phyloP scores from a whole-genome alignment of 129 eudicot species.

The Lactuca sativa region DNA sequence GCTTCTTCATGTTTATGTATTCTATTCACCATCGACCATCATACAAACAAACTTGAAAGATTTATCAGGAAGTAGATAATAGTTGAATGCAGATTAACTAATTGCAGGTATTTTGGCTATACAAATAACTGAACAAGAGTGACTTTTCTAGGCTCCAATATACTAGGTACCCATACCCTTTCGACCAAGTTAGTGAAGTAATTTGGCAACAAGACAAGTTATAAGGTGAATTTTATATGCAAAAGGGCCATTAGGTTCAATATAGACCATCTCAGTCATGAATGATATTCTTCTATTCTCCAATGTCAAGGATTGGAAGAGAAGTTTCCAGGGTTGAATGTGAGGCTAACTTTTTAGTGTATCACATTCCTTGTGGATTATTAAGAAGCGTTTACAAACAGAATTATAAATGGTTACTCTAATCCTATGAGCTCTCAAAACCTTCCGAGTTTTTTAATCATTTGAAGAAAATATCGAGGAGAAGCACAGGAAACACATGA shows the following conservation, averaged over 20 bases:
- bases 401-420: neutral
- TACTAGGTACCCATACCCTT: neutral
- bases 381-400: neutral
- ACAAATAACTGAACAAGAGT: neutral
- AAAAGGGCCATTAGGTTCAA: neutral
- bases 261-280: neutral
- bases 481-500: neutral
- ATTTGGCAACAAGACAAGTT: neutral
- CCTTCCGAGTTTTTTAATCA: neutral
- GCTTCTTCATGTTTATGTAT: neutral
- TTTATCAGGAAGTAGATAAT: neutral
- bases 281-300: neutral
- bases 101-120: neutral
- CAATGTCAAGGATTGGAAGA: slow-evolving; percentile 15
- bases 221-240: neutral
- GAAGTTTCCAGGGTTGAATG: neutral
- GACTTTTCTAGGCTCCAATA: slow-evolving; percentile 3
- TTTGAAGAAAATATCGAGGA: neutral
- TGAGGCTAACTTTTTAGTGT: neutral
- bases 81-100: neutral
- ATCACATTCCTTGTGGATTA: neutral
- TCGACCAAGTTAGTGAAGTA: neutral
- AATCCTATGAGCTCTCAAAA: neutral
- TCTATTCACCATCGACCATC: neutral
- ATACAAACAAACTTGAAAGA: neutral